Evolutionary conservation across 257 asterid genomes (phyloP), one percentile per base, ranked within the genome.

Genomic region (Dorcoceras hygrometricum): DNA sequence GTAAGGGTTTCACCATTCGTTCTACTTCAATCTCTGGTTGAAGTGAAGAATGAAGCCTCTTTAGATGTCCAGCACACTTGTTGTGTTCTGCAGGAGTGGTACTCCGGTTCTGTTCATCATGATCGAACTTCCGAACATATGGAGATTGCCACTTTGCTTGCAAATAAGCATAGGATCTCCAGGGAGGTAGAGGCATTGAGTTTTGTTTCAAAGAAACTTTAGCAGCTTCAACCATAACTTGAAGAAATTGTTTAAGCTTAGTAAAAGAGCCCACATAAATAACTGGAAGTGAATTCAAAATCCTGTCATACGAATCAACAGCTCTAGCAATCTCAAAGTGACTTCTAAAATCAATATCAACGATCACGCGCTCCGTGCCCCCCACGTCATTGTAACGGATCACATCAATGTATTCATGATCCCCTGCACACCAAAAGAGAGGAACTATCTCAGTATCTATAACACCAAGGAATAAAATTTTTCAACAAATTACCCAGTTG

Each of bases 301-400:
- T 77, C 27, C 75, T 73, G 14, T 89, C 82, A 9, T 89, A 89
- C 39, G 96, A 82, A 23, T 84, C 87, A 8, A 89, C 95, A 1
- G 96, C 89, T 77, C 96, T 84, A 25, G 96, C 96, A 63, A 89
- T 89, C 83, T 86, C 91, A 65, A 89, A 89, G 72, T 89, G 82
- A 80, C 96, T 89, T 60, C 83, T 83, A 67, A 89, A 89, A 73
- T 89, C 91, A 2, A 89, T 57, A 59, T 89, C 96, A 14, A 86
- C 67, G 26, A 89, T 78, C 73, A 86, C 59, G 25, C 83, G 86
- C 31, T 83, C 90, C 3, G 73, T 68, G 31, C 65, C 67, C 57
- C 87, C 89, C 6, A 34, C 51, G n/a, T 78, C 81, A 1, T 63
- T 70, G 20, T 77, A 71, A 61, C 58, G 75, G 57, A 84, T 39